Conservation (phyloP, 371 early-diverging fungal species). For the Parasitella parasitica region DNA sequence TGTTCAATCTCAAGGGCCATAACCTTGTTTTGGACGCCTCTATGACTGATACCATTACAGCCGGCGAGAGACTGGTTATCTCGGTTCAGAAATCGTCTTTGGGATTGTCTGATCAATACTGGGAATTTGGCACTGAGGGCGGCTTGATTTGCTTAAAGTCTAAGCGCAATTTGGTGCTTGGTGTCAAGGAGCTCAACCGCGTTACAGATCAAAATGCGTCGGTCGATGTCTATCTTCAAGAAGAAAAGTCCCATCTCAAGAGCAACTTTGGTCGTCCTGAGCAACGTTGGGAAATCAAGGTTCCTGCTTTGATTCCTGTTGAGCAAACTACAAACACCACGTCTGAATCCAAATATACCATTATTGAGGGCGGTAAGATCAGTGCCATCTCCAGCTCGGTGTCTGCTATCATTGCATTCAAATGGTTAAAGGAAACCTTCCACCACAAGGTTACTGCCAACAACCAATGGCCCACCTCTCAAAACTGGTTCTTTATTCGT, state of each 20-base stretch:
- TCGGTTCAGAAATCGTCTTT: conserved; percentile 20
- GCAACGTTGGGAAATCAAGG: conserved; percentile 42
- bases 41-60: conserved; percentile 15
- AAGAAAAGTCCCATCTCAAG: conserved; percentile 31
- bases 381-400: conserved; percentile 23
- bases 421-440: conserved; percentile 36
- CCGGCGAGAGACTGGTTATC: conserved; percentile 36
- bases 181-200: conserved; percentile 38
- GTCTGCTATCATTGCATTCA: conserved; percentile 29
- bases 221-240: conserved; percentile 39
- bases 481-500: conserved; percentile 46
- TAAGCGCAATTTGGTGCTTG: conserved; percentile 32
- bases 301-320: conserved; percentile 38
- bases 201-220: conserved; percentile 3
- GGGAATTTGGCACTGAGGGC: conserved; percentile 32
- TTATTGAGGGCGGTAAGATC: conserved; percentile 38
- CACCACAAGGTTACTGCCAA: conserved; percentile 28
- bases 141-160: conserved; percentile 32
- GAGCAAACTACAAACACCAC: conserved; percentile 10
- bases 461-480: conserved; percentile 33
- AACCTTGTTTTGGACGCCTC: conserved; percentile 35
- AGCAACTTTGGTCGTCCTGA: conserved; percentile 33
- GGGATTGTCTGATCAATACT: conserved; percentile 37
- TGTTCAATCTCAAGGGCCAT: conserved; percentile 49
- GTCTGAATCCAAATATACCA: conserved; percentile 26